These are phyloP conservation scores for Leptosphaerulina australis DNA, from an alignment of 2,329 filamentous ascomycete genomes.

Conservation along the genomic window DNA sequence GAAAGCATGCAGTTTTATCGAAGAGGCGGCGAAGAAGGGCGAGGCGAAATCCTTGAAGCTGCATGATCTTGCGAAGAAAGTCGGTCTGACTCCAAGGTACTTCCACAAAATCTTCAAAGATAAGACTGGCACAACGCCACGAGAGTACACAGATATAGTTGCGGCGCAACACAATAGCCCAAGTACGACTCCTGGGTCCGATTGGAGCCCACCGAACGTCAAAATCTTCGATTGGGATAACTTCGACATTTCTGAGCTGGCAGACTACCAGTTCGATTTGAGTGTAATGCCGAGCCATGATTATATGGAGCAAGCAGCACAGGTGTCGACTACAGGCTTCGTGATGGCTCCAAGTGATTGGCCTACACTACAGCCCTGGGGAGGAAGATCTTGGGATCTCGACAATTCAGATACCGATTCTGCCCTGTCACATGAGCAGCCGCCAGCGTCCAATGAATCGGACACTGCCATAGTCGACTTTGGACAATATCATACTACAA, in stretches of 20 bases:
- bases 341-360: slow-evolving; percentile 11
- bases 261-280: slow-evolving; percentile 30
- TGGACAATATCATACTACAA: background rate
- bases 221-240: slow-evolving; percentile 25
- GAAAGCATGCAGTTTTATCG: slow-evolving; percentile 44
- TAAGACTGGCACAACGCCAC: slow-evolving; percentile 60
- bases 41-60: slow-evolving; percentile 44
- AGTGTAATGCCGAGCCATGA: slow-evolving; percentile 13
- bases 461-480: background rate
- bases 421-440: slow-evolving; percentile 5
- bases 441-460: background rate
- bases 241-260: slow-evolving; percentile 38
- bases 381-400: background rate
- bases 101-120: slow-evolving; percentile 66
- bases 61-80: slow-evolving; percentile 57
- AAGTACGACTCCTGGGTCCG: slow-evolving; percentile 9
- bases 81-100: slow-evolving; percentile 63
- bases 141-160: slow-evolving; percentile 46
- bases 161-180: slow-evolving; percentile 17
- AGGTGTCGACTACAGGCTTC: slow-evolving; percentile 19
- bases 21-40: slow-evolving; percentile 28
- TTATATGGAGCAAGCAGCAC: slow-evolving; percentile 13
- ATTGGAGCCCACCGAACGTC: slow-evolving; percentile 3
- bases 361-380: slow-evolving; percentile 1
- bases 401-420: slow-evolving; percentile 5